Percentiles rank a stretch among this genome's conserved stretches.
These are phyloP conservation scores for Rhizopogon vesiculosus DNA, from an alignment of 768 basidiomycete genomes.

Conservation along the genomic window DNA sequence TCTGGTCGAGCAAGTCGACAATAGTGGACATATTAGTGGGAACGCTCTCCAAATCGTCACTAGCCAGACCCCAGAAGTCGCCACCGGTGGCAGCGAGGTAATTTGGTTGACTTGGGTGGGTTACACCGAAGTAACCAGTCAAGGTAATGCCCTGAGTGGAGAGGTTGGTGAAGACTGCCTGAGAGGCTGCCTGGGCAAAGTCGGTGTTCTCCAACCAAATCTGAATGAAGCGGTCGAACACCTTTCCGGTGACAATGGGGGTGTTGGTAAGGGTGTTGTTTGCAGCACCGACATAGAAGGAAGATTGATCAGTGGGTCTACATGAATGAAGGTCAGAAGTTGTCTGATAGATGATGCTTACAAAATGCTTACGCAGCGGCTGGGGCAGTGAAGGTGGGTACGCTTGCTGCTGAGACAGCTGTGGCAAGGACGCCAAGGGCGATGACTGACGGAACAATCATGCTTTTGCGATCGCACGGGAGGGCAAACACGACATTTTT, in stretches of 20 bases:
- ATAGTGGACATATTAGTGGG: conserved; percentile 50
- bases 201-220: conserved; percentile 68
- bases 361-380: conserved; percentile 19
- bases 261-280: conserved; percentile 39
- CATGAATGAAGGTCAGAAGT: conserved; percentile 2
- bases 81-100: conserved; percentile 45
- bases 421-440: conserved; percentile 11
- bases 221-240: conserved; percentile 44
- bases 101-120: conserved; percentile 63
- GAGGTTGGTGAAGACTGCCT: conserved; percentile 31
- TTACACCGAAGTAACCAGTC: conserved; percentile 41
- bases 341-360: background rate
- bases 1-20: conserved; percentile 55
- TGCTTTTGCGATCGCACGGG: conserved; percentile 3
- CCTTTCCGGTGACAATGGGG: conserved; percentile 34
- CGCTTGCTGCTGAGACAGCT: conserved; percentile 17
- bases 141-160: conserved; percentile 47
- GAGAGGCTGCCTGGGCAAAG: conserved; percentile 28
- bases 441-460: conserved; percentile 9
- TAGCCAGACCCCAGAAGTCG: conserved; percentile 46
- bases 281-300: conserved; percentile 37
- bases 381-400: conserved; percentile 24
- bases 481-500: background rate
- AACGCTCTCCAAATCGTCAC: conserved; percentile 30
- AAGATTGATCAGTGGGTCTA: conserved; percentile 24